Base-by-base conservation (phyloP, 495 filamentous ascomycete species). In the Aspergillus wentii region DNA sequence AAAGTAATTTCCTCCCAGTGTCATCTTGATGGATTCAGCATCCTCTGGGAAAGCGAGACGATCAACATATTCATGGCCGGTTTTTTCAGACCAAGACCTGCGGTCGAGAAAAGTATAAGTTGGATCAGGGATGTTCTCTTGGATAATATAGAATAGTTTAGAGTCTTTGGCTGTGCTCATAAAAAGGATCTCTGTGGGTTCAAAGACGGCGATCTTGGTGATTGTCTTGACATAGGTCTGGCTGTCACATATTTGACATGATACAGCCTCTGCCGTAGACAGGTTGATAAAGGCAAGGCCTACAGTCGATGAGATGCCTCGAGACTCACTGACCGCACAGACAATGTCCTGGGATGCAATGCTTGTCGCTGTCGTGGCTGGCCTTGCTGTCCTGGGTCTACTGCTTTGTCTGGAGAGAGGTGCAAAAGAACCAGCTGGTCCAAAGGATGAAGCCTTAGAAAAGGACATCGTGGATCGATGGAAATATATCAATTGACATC, bases 211-310 rank as follows among this genome's bases (percentile, higher is more conserved):
- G 36, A 95, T 69, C 60, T 94, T 94, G 55, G 88, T 86, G 26
- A 90, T 62, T 1, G 88, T 91, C 56, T 79, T 81, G 41, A 83
- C 78, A 56, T 92, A 94, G 14, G 86, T 89, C 58, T 94, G 88
- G 33, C 78, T 88, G 51, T 95, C 88, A 55, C 83, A 87, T 38
- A 95, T 88, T 50, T 96, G 88, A 56, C 86, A 94, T 9, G 97
- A 64, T 25, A 92, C 79, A 10, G 82, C 84, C 57, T 92, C 85
- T 40, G 77, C 82, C 8, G 85, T 88, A 28, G 82, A 83, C 7
- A 94, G 64, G 56, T 97, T 94, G 50, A 98, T 68, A 44, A 91
- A 87, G 11, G 92, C 86, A 33, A 98, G 68, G 6, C 91, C 94
- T 17, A 97, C 83, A n/a, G 79, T 86, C 13, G 85, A 85, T 33